Evolutionary conservation across 768 basidiomycete species (phyloP).

Genomic region (Neoboletus magnificus): DNA sequence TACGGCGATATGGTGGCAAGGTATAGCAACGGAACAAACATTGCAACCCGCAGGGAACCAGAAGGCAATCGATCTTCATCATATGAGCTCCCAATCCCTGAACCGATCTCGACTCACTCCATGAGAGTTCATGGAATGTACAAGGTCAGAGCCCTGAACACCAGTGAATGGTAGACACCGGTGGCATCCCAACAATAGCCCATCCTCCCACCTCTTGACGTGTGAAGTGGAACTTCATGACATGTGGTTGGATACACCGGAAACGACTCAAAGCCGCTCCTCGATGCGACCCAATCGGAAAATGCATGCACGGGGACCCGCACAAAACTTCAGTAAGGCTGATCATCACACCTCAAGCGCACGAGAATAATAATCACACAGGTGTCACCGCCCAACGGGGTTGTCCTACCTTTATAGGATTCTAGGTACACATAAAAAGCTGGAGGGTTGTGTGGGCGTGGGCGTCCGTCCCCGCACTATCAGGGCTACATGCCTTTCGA

Average conservation of each 20-base stretch:
- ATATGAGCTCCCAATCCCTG: too few species aligned
- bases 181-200: not conserved
- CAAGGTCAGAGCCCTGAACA: too few species aligned
- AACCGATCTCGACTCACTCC: not conserved
- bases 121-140: not conserved
- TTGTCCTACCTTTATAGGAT: not conserved
- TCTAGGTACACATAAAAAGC: not conserved
- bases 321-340: not conserved
- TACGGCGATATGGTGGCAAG: not conserved
- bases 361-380: not conserved
- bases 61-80: not conserved
- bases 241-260: not conserved
- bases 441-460: not conserved
- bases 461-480: not conserved
- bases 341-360: not conserved
- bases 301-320: not conserved
- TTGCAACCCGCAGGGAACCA: not conserved
- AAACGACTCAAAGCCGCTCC: not conserved
- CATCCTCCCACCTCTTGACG: not conserved
- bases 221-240: not conserved
- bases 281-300: not conserved
- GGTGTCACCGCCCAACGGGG: not conserved
- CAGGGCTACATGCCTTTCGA: conserved; percentile 6
- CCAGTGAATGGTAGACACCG: not conserved
- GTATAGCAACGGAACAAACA: not conserved